Percentiles rank a stretch among this genome's conserved stretches.
These are phyloP conservation scores for Alternaria longipes DNA, from an alignment of 2,329 filamentous ascomycete genomes.

Conservation along the genomic window DNA sequence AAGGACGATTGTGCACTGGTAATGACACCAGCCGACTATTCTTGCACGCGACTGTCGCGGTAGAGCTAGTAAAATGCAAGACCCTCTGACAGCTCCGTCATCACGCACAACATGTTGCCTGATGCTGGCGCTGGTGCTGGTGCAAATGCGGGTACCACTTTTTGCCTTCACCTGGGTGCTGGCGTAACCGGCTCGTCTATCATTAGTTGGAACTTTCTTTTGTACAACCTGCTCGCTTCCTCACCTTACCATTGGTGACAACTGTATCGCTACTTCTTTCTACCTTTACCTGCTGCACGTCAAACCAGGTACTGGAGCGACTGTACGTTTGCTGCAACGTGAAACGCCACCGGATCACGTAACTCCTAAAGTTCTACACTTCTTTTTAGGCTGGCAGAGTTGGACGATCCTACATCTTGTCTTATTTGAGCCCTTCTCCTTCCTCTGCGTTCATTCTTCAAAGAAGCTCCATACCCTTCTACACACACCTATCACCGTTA, in stretches of 20 bases:
- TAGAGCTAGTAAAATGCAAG: conserved; percentile 45
- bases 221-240: conserved; percentile 24
- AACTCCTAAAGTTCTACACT: conserved; percentile 6
- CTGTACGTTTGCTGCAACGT: conserved; percentile 9
- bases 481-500: neutral
- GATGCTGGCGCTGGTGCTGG: conserved; percentile 9
- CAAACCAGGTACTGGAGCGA: conserved; percentile 1
- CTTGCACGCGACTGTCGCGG: conserved; percentile 49
- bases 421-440: neutral
- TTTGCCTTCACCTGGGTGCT: conserved; percentile 21
- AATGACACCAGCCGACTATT: conserved; percentile 20
- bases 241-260: conserved; percentile 21
- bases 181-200: conserved; percentile 21
- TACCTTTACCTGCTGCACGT: conserved; percentile 7
- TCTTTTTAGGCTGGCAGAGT: conserved; percentile 6
- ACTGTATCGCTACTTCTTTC: conserved; percentile 22
- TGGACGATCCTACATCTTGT: neutral
- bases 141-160: conserved; percentile 18
- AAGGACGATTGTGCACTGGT: conserved; percentile 17
- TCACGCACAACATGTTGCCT: conserved; percentile 31
- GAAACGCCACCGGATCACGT: conserved; percentile 11
- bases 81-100: conserved; percentile 36
- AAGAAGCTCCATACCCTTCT: neutral
- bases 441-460: neutral
- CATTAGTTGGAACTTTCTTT: conserved; percentile 30